Base-by-base conservation (phyloP, 2,329 filamentous ascomycete species). In the Alternaria sp. region DNA sequence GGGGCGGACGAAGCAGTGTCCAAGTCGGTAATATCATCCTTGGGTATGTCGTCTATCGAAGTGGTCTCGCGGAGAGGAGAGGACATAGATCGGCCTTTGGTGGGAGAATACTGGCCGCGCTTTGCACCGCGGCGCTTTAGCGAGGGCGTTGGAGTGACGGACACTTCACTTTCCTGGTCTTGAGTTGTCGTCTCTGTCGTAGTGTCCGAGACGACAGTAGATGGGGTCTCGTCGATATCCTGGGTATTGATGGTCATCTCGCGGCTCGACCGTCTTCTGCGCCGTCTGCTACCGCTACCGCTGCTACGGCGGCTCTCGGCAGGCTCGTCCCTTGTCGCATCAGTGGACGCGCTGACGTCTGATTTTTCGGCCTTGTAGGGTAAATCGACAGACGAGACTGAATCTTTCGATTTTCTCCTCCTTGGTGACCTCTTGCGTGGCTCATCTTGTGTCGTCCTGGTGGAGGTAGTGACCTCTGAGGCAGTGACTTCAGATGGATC, bases 61-160 rank as follows among this genome's bases (percentile, higher is more conserved):
- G 63, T 74, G 28, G 67, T 65, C 45, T 74, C 71, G 36, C 68
- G 71, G 54, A 69, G 66, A 49, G 74, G 75, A 15, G 72, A 75
- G 10, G 75, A 78, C 67, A 72, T 77, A 17, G 69, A 66, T 17
- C 75, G 73, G 26, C 75, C 74, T 68, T 83, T 83, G 12, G 81
- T 79, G 17, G 81, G 81, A 1, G 81, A 82, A 28, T 80, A 77
- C 10, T 79, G 73, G 54, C 75, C 76, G 21, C 81, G 81, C 62
- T 66, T 75, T 51, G 78, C 77, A 46, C 78, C 77, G 32, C 78
- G 77, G 28, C 79, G 78, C 63, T 79, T 82, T 59, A 84, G 59
- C 11, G 74, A 73, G 13, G 68, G 74, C 2, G 70, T 77, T 1
- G 76, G 70, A 3, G 72, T 72, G 46, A 74, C 68, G 9, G 74